phyloP scores from a whole-genome alignment of 2,329 filamentous ascomycete species.

The Pyricularia pennisetigena region DNA sequence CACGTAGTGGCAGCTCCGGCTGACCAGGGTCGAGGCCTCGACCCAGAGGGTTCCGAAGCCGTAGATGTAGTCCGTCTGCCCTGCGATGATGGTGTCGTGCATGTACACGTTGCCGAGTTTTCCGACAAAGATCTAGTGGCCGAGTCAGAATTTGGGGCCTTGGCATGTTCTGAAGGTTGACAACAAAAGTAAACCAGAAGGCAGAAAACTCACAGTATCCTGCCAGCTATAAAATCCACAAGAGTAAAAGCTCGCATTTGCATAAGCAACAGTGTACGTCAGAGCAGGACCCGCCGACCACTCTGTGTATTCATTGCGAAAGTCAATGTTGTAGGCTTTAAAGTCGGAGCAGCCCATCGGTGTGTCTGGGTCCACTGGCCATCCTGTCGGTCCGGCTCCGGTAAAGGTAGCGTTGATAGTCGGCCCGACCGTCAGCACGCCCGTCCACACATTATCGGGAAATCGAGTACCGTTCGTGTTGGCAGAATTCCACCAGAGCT shows the following conservation, averaged over 20 bases:
- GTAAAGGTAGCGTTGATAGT: background rate
- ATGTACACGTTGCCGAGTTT: conserved; percentile 60
- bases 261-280: conserved; percentile 23
- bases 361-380: background rate
- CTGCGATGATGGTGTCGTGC: conserved; percentile 48
- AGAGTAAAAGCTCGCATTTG: conserved; percentile 58
- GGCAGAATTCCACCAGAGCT: background rate
- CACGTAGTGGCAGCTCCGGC: conserved; percentile 55
- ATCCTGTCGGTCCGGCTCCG: background rate
- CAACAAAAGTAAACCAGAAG: too few relatives aligned
- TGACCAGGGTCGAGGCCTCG: conserved; percentile 38
- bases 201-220: conserved; percentile 41
- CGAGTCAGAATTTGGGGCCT: background rate
- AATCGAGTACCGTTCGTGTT: background rate
- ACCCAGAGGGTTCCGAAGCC: conserved; percentile 56
- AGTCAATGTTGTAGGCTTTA: background rate
- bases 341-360: background rate
- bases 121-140: conserved; percentile 47
- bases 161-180: conserved; percentile 7
- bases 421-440: background rate
- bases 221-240: conserved; percentile 59
- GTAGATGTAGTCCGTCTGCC: conserved; percentile 50
- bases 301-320: background rate
- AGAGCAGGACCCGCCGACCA: background rate
- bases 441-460: background rate